These are phyloP conservation scores for Phialophora verrucosa DNA, from an alignment of 2,329 filamentous ascomycete genomes.

Conservation along the genomic window DNA sequence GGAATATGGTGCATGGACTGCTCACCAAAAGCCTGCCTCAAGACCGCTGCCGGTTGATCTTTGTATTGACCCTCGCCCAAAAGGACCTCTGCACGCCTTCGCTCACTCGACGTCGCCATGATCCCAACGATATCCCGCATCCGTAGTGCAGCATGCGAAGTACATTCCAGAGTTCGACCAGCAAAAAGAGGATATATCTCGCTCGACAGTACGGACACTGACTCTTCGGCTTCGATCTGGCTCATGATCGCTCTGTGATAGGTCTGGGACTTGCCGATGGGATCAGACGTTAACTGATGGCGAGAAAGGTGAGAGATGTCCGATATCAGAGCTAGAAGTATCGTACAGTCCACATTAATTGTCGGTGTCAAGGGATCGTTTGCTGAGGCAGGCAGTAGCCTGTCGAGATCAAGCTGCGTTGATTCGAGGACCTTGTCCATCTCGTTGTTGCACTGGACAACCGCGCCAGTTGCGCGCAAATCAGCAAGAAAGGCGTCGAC, in stretches of 20 bases:
- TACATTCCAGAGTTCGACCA: slow-evolving; percentile 67
- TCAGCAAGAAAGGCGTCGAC: slow-evolving; percentile 63
- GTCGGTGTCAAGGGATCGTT: slow-evolving; percentile 51
- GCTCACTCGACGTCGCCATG: slow-evolving; percentile 68
- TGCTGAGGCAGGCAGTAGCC: slow-evolving; percentile 28
- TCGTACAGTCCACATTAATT: slow-evolving; percentile 62
- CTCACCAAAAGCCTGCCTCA: slow-evolving; percentile 52
- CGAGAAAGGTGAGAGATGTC: slow-evolving; percentile 68
- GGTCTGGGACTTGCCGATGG: slow-evolving; percentile 53
- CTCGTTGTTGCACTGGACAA: slow-evolving; percentile 45
- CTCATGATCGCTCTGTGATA: slow-evolving; percentile 66
- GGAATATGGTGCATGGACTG: slow-evolving; percentile 56
- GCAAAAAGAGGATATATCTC: slow-evolving; percentile 68
- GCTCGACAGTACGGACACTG: slow-evolving; percentile 64
- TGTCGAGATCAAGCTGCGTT: slow-evolving; percentile 20
- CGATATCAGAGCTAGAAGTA: slow-evolving; percentile 73
- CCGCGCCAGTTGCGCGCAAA: slow-evolving; percentile 59
- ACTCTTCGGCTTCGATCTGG: slow-evolving; percentile 69
- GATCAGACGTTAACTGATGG: slow-evolving; percentile 42
- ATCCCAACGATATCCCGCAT: slow-evolving; percentile 70
- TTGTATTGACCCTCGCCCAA: slow-evolving; percentile 55
- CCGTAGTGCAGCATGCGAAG: slow-evolving; percentile 66
- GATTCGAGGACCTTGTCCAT: not conserved
- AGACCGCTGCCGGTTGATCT: slow-evolving; percentile 47
- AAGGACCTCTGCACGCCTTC: slow-evolving; percentile 63